These are phyloP conservation scores for Panicum virgatum DNA, from an alignment of 202 grass and related monocot genomes.

Conservation along the genomic window DNA sequence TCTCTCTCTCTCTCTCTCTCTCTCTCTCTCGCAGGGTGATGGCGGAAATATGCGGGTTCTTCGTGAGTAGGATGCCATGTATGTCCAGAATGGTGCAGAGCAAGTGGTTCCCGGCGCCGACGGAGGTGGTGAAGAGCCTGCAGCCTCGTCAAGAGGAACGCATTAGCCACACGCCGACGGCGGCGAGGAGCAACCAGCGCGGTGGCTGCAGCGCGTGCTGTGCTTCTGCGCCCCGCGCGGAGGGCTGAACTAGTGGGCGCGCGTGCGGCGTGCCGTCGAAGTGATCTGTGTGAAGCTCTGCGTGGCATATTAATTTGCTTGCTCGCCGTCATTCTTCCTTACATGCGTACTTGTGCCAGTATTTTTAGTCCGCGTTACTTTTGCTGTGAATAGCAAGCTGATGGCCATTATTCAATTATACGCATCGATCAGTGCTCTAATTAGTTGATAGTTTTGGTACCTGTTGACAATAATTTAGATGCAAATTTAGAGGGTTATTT, in stretches of 20 bases:
- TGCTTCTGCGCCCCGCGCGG: neutral
- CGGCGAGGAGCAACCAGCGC: neutral
- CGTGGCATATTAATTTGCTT: too few species aligned
- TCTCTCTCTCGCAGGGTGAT: neutral
- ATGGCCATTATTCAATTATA: neutral
- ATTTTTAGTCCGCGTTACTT: too few species aligned
- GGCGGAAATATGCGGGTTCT: slow-evolving; percentile 2
- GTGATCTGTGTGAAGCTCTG: neutral
- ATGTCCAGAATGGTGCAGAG: neutral
- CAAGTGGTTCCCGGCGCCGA: slow-evolving; percentile 25
- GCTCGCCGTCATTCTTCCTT: too few species aligned
- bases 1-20: too few species aligned
- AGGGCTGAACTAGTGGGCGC: neutral
- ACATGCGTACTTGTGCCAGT: too few species aligned
- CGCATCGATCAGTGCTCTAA: too few species aligned
- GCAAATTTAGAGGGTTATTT: too few species aligned
- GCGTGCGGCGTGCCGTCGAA: neutral
- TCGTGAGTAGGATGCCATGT: neutral
- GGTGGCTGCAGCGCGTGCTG: slow-evolving; percentile 2
- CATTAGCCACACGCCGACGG: neutral
- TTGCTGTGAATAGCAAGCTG: too few species aligned
- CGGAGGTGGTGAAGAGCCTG: neutral
- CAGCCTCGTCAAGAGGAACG: neutral
- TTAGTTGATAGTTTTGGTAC: too few species aligned
- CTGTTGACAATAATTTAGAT: too few species aligned